phyloP scores from a whole-genome alignment of 2,329 filamentous ascomycete species.

The Fusarium chuoi region DNA sequence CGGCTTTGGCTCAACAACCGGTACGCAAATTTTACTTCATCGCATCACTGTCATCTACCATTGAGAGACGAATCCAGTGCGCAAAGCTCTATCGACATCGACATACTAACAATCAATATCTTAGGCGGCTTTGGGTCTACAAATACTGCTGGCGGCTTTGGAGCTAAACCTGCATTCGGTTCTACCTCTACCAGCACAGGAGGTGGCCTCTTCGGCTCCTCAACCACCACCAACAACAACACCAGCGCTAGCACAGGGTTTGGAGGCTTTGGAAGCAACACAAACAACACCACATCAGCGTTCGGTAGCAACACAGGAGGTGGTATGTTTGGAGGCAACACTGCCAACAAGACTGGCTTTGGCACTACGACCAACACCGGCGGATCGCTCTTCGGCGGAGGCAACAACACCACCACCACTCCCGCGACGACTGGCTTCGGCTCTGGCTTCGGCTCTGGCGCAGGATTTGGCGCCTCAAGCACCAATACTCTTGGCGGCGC shows the following conservation, averaged over 20 bases:
- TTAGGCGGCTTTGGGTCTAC: slow-evolving; percentile 51
- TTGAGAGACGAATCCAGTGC: slow-evolving; percentile 21
- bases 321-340: slow-evolving; percentile 65
- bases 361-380: slow-evolving; percentile 55
- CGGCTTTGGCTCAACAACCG: slow-evolving; percentile 50
- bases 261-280: slow-evolving; percentile 54
- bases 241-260: slow-evolving; percentile 52
- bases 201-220: slow-evolving; percentile 58
- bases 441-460: slow-evolving; percentile 55
- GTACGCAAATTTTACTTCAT: slow-evolving; percentile 43
- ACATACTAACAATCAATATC: slow-evolving; percentile 34
- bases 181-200: slow-evolving; percentile 53
- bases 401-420: slow-evolving; percentile 39
- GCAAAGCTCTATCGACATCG: slow-evolving; percentile 3
- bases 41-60: slow-evolving; percentile 33
- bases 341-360: slow-evolving; percentile 61
- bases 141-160: slow-evolving; percentile 51
- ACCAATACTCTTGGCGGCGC: slow-evolving; percentile 62
- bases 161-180: slow-evolving; percentile 65
- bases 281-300: slow-evolving; percentile 49
- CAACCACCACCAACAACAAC: slow-evolving; percentile 52
- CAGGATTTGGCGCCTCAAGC: slow-evolving; percentile 55
- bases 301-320: slow-evolving; percentile 56
- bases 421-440: slow-evolving; percentile 49
- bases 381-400: slow-evolving; percentile 60